These are phyloP conservation scores for Talaromyces proteolyticus DNA, from an alignment of 495 filamentous ascomycete species.

Conservation along the genomic window DNA sequence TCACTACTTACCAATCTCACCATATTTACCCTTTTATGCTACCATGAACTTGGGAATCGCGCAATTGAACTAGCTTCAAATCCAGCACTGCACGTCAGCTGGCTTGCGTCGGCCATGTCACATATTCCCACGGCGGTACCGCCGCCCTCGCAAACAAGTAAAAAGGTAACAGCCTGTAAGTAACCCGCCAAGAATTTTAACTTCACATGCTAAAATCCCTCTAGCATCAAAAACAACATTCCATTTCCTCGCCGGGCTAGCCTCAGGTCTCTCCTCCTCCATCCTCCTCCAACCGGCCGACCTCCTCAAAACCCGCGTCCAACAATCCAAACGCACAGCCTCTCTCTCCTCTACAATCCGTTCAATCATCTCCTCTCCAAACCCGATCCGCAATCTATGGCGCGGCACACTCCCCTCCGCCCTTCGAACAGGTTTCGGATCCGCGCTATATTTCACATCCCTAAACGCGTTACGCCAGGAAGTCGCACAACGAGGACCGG, in stretches of 20 bases:
- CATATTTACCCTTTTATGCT: background rate
- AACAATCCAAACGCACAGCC: constrained; percentile 52
- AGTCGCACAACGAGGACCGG: constrained; percentile 41
- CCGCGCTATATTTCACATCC: constrained; percentile 88
- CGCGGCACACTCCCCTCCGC: constrained; percentile 88
- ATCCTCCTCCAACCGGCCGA: constrained; percentile 93
- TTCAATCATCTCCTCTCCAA: constrained; percentile 54
- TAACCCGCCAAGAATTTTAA: too few species aligned
- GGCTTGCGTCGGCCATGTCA: background rate
- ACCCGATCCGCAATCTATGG: constrained; percentile 77
- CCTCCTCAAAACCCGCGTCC: constrained; percentile 91
- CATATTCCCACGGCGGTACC: background rate
- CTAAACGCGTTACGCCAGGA: constrained; percentile 76
- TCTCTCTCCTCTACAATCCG: constrained; percentile 67
- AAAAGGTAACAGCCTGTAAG: background rate
- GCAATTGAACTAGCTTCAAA: background rate
- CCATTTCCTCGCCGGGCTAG: constrained; percentile 85
- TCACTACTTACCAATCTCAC: too few species aligned
- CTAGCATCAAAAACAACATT: constrained; percentile 50
- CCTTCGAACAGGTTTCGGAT: constrained; percentile 87
- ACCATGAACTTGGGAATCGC: background rate
- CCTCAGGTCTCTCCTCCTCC: constrained; percentile 79
- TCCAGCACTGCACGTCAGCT: background rate
- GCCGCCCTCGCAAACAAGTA: background rate
- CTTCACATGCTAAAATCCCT: background rate